Evolutionary conservation across 768 basidiomycete species (phyloP).

Genomic region (Leccinum disarticulatum): DNA sequence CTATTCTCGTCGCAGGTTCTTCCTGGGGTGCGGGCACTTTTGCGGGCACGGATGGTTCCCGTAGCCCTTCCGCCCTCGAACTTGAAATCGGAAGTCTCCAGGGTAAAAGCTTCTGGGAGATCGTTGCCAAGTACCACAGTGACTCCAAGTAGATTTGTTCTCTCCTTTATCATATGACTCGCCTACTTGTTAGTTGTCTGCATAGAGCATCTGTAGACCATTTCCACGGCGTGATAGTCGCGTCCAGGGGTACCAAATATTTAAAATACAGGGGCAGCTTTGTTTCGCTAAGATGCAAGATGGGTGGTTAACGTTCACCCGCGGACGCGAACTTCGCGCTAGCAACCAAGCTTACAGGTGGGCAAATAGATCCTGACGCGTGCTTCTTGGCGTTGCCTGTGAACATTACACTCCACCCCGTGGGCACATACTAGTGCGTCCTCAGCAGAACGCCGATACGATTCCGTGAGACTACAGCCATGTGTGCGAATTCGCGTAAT

Average conservation of each 20-base stretch:
- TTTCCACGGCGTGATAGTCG: not conserved
- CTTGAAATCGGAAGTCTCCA: constrained; percentile 56
- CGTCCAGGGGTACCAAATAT: not conserved
- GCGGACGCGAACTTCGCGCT: not conserved
- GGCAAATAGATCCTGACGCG: not conserved
- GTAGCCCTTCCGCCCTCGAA: constrained; percentile 60
- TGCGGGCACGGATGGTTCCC: constrained; percentile 53
- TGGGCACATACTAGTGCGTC: not conserved
- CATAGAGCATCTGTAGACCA: constrained; percentile 3
- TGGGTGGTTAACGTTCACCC: not conserved
- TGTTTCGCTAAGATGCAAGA: not conserved
- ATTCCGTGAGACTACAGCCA: not conserved
- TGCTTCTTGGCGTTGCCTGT: not conserved
- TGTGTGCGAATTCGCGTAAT: not conserved
- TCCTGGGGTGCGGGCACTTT: constrained; percentile 82
- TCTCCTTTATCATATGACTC: not conserved
- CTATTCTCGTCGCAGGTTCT: constrained; percentile 45
- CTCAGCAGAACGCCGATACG: not conserved
- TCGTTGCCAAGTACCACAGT: constrained; percentile 38
- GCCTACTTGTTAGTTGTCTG: not conserved
- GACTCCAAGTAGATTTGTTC: constrained; percentile 13
- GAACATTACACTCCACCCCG: not conserved
- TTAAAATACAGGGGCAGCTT: not conserved
- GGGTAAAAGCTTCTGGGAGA: constrained; percentile 55
- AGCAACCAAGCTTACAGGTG: not conserved